phyloP scores from a whole-genome alignment of 2,329 filamentous ascomycete species.

The Fusarium illudens region DNA sequence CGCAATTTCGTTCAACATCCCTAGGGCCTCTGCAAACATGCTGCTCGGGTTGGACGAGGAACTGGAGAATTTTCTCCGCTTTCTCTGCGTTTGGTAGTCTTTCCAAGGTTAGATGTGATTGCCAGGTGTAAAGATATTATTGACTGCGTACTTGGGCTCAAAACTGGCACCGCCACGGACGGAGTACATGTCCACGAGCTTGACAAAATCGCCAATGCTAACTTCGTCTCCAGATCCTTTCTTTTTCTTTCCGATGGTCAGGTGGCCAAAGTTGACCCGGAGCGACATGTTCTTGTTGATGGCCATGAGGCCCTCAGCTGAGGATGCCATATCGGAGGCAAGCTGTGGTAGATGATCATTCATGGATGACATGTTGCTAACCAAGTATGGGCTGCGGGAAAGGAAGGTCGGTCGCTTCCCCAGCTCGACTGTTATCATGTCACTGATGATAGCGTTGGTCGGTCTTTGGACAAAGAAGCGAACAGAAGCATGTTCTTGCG shows the following conservation, averaged over 20 bases:
- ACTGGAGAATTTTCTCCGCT: slow-evolving; percentile 28
- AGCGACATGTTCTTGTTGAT: slow-evolving; percentile 42
- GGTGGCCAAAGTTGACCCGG: slow-evolving; percentile 46
- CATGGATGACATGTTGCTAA: slow-evolving; percentile 20
- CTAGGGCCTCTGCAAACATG: slow-evolving; percentile 22
- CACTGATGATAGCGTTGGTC: slow-evolving; percentile 12
- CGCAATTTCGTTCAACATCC: slow-evolving; percentile 24
- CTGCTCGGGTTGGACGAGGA: slow-evolving; percentile 18
- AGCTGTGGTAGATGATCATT: slow-evolving; percentile 35
- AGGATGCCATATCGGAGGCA: slow-evolving; percentile 22
- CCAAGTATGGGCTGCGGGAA: not conserved
- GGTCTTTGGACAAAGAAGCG: slow-evolving; percentile 44
- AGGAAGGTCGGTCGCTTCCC: slow-evolving; percentile 37
- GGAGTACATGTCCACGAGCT: slow-evolving; percentile 41
- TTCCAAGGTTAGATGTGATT: slow-evolving; percentile 7
- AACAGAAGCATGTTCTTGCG: slow-evolving; percentile 34
- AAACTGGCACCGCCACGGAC: slow-evolving; percentile 44
- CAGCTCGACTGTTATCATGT: slow-evolving; percentile 35
- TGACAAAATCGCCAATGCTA: slow-evolving; percentile 37
- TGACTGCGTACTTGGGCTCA: slow-evolving; percentile 38
- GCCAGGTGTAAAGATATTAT: not conserved
- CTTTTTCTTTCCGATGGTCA: slow-evolving; percentile 41
- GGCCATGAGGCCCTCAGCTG: slow-evolving; percentile 39
- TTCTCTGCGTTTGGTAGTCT: slow-evolving; percentile 27
- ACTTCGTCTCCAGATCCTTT: slow-evolving; percentile 36